Evolutionary conservation across 2,329 filamentous ascomycete species (phyloP), one percentile per base, ranked within the genome.

Genomic region (Phialocephala subalpina): DNA sequence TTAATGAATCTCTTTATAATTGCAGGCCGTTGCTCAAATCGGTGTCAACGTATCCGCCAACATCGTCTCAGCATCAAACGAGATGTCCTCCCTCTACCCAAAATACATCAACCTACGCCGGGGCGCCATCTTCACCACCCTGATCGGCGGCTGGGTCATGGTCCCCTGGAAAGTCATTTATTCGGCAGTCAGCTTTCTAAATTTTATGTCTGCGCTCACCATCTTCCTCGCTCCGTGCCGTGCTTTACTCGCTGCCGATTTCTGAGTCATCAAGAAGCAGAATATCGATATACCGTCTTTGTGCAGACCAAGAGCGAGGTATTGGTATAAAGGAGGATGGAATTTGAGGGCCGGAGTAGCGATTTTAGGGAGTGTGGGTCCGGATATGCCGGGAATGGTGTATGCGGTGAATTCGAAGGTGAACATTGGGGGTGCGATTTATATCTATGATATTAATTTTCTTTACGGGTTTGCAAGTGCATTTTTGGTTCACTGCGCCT

Each of bases 91-190:
- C 0, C 73, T 86, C 0, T 81, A 81, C 59, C 84, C 84, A 0
- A 79, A 78, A 55, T 86, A 82, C 66, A 81, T 88, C 74, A 86
- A 86, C 73, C 86, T 87, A 65, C 77, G 84, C 5, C 81, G 86
- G 2, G 86, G 86, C 20, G 58, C 27, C 8, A 64, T 64, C 22
- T 56, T 64, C 16, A 56, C 47, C 6, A 56, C 60, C 2, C 33
- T 62, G 18, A 62, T 35, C 1, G 60, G 33, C 20, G 60, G 60
- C 3, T 62, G 60, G 60, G 45, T 56, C 33, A 55, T 62, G 47
- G 60, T 62, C 20, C 60, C 60, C 14, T 62, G 60, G 60, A 55
- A 56, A 36, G 56, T 62, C 47, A 56, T 62, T 12, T 27, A 14
- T 1, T 40, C 29, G 11, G 60, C 60, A 3, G 45, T 9, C 18